These are phyloP conservation scores for Infundibulicybe gibba DNA, from an alignment of 768 basidiomycete genomes.

Conservation along the genomic window DNA sequence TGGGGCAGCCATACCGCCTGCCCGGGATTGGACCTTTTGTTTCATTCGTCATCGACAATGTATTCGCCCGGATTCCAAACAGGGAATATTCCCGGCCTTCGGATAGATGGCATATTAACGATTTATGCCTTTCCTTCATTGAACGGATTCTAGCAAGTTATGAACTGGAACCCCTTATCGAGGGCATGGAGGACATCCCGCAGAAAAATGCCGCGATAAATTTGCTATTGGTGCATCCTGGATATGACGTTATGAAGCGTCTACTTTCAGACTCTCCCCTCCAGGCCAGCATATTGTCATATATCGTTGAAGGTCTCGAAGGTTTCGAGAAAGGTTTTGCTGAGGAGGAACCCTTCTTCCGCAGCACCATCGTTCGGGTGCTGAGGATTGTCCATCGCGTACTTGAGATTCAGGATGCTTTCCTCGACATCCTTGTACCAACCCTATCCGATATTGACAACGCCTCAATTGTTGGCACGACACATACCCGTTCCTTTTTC, in stretches of 20 bases:
- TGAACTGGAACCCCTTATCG: conserved; percentile 71
- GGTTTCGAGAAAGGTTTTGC: conserved; percentile 71
- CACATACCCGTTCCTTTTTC: conserved; percentile 67
- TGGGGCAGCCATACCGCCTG: conserved; percentile 78
- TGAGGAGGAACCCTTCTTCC: conserved; percentile 68
- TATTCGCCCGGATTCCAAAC: conserved; percentile 72
- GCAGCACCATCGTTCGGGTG: conserved; percentile 72
- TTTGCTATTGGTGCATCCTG: conserved; percentile 72
- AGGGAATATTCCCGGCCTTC: conserved; percentile 73
- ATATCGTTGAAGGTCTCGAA: conserved; percentile 77
- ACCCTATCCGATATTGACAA: conserved; percentile 65
- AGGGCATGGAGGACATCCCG: conserved; percentile 47
- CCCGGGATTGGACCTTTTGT: conserved; percentile 82
- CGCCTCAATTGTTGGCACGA: conserved; percentile 45
- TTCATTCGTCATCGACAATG: conserved; percentile 86
- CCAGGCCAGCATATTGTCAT: conserved; percentile 70
- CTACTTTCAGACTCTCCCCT: conserved; percentile 70
- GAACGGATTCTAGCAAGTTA: conserved; percentile 82
- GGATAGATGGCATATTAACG: conserved; percentile 86
- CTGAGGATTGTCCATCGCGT: conserved; percentile 79
- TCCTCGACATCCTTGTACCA: conserved; percentile 85
- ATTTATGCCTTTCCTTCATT: conserved; percentile 78
- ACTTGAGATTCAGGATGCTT: conserved; percentile 84
- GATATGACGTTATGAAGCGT: conserved; percentile 81
- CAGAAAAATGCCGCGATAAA: conserved; percentile 50